These are phyloP conservation scores for Debaryomycetaceae sp. DNA, from an alignment of 1,139 yeast genomes.

Conservation along the genomic window DNA sequence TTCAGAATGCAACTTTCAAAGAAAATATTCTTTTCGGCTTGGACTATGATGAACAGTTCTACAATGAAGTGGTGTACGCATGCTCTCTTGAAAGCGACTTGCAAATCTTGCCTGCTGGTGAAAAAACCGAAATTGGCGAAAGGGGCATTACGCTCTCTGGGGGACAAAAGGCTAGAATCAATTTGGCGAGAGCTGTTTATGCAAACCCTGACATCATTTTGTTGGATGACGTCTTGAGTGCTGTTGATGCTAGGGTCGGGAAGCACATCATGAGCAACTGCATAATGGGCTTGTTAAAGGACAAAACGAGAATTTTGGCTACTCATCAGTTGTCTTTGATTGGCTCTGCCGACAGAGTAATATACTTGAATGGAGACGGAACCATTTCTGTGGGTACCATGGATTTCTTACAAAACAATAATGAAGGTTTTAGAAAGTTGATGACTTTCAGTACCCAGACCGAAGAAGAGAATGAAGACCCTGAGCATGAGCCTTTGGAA, in stretches of 20 bases:
- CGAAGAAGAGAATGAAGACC: slow-evolving; percentile 18
- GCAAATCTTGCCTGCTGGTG: slow-evolving; percentile 38
- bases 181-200: slow-evolving; percentile 44
- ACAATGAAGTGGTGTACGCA: slow-evolving; percentile 26
- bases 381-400: slow-evolving; percentile 32
- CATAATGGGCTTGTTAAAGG: slow-evolving; percentile 28
- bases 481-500: slow-evolving; percentile 11
- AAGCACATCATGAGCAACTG: slow-evolving; percentile 40
- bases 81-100: slow-evolving; percentile 37
- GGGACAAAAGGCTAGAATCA: slow-evolving; percentile 47
- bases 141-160: slow-evolving; percentile 47
- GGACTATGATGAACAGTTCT: slow-evolving; percentile 21
- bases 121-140: slow-evolving; percentile 45
- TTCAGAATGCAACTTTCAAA: slow-evolving; percentile 39
- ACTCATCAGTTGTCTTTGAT: slow-evolving; percentile 45
- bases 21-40: slow-evolving; percentile 36
- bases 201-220: slow-evolving; percentile 35
- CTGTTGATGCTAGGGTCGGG: slow-evolving; percentile 50
- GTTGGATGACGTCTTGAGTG: slow-evolving; percentile 45
- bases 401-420: slow-evolving; percentile 30
- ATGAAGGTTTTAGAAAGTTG: slow-evolving; percentile 23
- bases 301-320: slow-evolving; percentile 41
- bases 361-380: slow-evolving; percentile 40
- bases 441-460: slow-evolving; percentile 28
- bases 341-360: slow-evolving; percentile 35